Conservation (phyloP, 768 basidiomycete species). For the Lactifluus pinguis region DNA sequence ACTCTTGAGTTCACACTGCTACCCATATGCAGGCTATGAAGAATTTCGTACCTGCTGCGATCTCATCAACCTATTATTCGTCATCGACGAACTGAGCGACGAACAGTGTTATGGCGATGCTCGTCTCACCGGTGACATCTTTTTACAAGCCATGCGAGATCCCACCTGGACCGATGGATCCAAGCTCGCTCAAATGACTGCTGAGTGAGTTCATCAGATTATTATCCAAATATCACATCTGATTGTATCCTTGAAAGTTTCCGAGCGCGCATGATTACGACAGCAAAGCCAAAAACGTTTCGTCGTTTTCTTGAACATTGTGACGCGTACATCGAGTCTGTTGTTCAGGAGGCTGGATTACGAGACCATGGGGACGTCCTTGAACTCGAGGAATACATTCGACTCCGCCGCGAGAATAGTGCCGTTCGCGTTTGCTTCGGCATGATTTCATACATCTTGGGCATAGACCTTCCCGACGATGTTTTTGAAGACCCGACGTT, state of each 20-base stretch:
- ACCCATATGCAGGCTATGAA: conserved; percentile 48
- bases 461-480: conserved; percentile 53
- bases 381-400: conserved; percentile 42
- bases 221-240: not conserved
- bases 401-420: conserved; percentile 60
- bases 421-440: conserved; percentile 56
- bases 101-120: conserved; percentile 53
- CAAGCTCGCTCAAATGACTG: conserved; percentile 48
- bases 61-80: conserved; percentile 56
- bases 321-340: conserved; percentile 47
- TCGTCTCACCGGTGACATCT: conserved; percentile 41
- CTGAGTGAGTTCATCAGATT: conserved; percentile 37
- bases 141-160: conserved; percentile 44
- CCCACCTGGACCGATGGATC: conserved; percentile 46
- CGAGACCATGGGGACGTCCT: conserved; percentile 50
- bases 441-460: conserved; percentile 51
- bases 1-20: conserved; percentile 52
- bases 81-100: conserved; percentile 61
- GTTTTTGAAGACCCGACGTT: conserved; percentile 50
- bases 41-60: conserved; percentile 54
- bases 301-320: conserved; percentile 45
- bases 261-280: conserved; percentile 35
- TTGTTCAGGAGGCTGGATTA: conserved; percentile 52
- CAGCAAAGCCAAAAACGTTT: conserved; percentile 38
- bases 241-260: conserved; percentile 34